These are phyloP conservation scores for Pleurotus pulmonarius DNA, from an alignment of 768 basidiomycete genomes.

Conservation along the genomic window DNA sequence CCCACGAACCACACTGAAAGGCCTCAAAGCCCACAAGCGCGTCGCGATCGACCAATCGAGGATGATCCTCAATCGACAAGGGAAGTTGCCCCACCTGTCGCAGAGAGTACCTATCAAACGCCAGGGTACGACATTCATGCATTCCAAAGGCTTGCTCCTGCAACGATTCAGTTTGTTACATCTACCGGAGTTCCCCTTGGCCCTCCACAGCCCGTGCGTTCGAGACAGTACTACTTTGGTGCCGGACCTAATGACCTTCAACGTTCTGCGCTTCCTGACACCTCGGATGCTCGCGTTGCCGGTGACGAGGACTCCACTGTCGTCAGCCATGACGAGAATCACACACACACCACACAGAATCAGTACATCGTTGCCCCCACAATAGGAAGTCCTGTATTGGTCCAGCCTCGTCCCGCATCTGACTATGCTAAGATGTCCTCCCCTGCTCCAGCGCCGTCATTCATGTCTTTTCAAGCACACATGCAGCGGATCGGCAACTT, in stretches of 20 bases:
- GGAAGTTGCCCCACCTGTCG: neutral
- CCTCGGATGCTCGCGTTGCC: neutral
- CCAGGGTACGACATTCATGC: neutral
- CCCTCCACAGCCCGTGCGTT: neutral
- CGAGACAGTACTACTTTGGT: neutral
- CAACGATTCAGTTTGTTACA: slow-evolving; percentile 2
- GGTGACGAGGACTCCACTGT: neutral
- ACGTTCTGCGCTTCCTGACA: neutral
- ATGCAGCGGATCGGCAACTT: slow-evolving; percentile 32
- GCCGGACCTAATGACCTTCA: neutral
- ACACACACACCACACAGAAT: neutral
- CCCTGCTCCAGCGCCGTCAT: slow-evolving; percentile 34
- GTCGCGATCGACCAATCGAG: too few species aligned
- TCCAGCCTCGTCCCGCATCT: slow-evolving; percentile 36
- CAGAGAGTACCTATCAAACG: neutral
- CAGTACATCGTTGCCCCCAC: neutral
- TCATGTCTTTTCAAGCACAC: slow-evolving; percentile 26
- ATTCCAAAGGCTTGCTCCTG: neutral
- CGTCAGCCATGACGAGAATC: slow-evolving; percentile 1
- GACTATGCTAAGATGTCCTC: slow-evolving; percentile 50
- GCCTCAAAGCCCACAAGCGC: neutral
- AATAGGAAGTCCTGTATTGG: slow-evolving; percentile 29
- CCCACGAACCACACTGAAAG: neutral
- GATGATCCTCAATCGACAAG: too few species aligned
- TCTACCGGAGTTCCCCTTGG: slow-evolving; percentile 3